Evolutionary conservation across 1,139 yeast genomes (phyloP).

Genomic region (Lodderomyces orthopsilosis): DNA sequence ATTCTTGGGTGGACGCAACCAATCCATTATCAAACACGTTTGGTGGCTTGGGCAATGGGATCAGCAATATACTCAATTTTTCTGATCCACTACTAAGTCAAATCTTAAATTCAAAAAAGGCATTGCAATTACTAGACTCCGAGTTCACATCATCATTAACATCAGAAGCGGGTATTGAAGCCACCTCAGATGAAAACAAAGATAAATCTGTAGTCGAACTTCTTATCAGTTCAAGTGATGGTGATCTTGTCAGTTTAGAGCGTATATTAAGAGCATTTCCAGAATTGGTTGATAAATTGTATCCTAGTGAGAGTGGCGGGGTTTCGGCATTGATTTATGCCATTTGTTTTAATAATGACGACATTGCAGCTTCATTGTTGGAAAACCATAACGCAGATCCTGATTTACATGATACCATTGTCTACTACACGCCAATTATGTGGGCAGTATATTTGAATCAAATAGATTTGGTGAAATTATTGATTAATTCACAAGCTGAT

Average conservation of each 20-base stretch:
- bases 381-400: slow-evolving; percentile 35
- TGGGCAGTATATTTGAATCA: slow-evolving; percentile 46
- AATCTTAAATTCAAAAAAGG: slow-evolving; percentile 47
- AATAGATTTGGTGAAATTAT: slow-evolving; percentile 32
- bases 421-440: slow-evolving; percentile 43
- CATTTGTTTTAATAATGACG: slow-evolving; percentile 46
- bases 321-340: slow-evolving; percentile 52
- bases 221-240: slow-evolving; percentile 50
- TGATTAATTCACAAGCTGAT: slow-evolving; percentile 43
- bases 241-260: slow-evolving; percentile 46
- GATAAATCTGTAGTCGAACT: slow-evolving; percentile 26
- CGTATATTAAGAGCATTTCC: slow-evolving; percentile 30
- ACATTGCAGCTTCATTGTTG: slow-evolving; percentile 44
- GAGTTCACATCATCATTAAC: slow-evolving; percentile 7
- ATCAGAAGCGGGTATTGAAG: slow-evolving; percentile 8
- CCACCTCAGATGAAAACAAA: slow-evolving; percentile 1
- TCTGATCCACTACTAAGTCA: slow-evolving; percentile 42
- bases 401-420: slow-evolving; percentile 35
- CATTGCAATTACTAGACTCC: slow-evolving; percentile 28
- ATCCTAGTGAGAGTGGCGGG: slow-evolving; percentile 41
- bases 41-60: slow-evolving; percentile 7
- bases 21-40: slow-evolving; percentile 8
- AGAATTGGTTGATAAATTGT: slow-evolving; percentile 27
- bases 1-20: slow-evolving; percentile 16
- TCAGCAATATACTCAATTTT: slow-evolving; percentile 11